Base-by-base conservation (phyloP, 139 green algal species). In the Volvox africanus region DNA sequence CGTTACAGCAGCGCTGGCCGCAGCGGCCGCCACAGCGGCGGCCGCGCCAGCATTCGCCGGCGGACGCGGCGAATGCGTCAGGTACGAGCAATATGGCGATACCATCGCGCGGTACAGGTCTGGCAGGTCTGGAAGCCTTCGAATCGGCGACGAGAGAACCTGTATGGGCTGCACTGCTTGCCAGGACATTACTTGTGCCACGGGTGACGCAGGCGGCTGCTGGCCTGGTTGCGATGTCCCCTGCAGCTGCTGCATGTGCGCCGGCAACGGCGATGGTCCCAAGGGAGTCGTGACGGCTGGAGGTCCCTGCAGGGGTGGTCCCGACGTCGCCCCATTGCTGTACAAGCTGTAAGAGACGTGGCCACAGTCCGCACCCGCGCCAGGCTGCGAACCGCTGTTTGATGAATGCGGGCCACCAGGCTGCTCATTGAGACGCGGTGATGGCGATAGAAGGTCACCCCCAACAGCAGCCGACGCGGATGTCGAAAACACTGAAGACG, bases 91-190 rank as follows among this genome's bases (percentile, higher is more conserved):
- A 75, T 90, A 90, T n/a, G 86, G 86, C 44, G 86, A 90, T 2
- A 90, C 86, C 86, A 90, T 90, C 19, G 86, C 86, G 30, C 73
- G 71, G 86, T 90, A 90, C 19, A 90, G 86, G 21, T 75, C 86
- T 0, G 86, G 55, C 50, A 77, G 50, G 30, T 90, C 86, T 9
- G 86, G 86, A 2, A 90, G 86, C 18, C 86, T 69, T 17, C 86
- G 71, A 21, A 90, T 90, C 12, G 86, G 86, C 2, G 86, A 90
- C 17, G 86, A 90, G 44, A 90, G n/a, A 21, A 90, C 71, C 50
- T 84, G 73, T n/a, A 90, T 90, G 1, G 86, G 86, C 71, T 90
- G 86, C 26, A 90, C 86, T 0, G 86, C 86, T 30, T 90, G 50
- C 86, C 86, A 90, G 0, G 86, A 90, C 73, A 83, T 83, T 1